Percentiles rank a stretch among this genome's conserved stretches.
These are phyloP conservation scores for Leccinum pellstonianum DNA, from an alignment of 768 basidiomycete species.

Conservation along the genomic window DNA sequence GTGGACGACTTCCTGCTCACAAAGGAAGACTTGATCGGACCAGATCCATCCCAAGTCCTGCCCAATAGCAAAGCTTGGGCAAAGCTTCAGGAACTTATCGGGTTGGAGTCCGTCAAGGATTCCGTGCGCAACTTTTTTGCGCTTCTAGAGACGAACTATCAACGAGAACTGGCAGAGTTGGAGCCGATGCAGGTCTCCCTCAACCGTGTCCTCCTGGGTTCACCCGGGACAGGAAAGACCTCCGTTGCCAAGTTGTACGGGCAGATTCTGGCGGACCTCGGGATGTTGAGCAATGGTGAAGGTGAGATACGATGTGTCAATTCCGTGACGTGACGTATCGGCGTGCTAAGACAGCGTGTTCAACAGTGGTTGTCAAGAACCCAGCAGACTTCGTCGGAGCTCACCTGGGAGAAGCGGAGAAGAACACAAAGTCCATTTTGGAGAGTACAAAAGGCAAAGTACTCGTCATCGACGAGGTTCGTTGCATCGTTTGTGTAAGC, in stretches of 20 bases:
- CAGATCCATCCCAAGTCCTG: slow-evolving; percentile 53
- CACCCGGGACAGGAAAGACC: slow-evolving; percentile 73
- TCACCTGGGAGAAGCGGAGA: slow-evolving; percentile 59
- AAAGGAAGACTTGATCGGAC: slow-evolving; percentile 63
- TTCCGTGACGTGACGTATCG: background rate
- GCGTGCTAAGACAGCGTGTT: background rate
- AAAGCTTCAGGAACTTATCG: slow-evolving; percentile 52
- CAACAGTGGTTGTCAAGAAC: slow-evolving; percentile 61
- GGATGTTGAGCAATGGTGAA: slow-evolving; percentile 70
- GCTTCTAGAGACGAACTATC: slow-evolving; percentile 53
- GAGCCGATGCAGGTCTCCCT: slow-evolving; percentile 53
- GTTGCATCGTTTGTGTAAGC: slow-evolving; percentile 1
- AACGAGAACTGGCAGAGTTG: slow-evolving; percentile 56
- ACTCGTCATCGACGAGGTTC: slow-evolving; percentile 69
- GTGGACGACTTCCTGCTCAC: slow-evolving; percentile 53
- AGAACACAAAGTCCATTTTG: slow-evolving; percentile 63
- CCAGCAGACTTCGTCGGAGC: slow-evolving; percentile 67
- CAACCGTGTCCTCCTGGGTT: slow-evolving; percentile 66
- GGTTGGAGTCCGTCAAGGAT: slow-evolving; percentile 57
- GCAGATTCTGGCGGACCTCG: slow-evolving; percentile 57
- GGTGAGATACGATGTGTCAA: slow-evolving; percentile 37
- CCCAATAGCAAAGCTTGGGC: slow-evolving; percentile 49
- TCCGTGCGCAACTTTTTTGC: slow-evolving; percentile 50
- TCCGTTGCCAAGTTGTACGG: slow-evolving; percentile 71
- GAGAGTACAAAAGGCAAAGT: slow-evolving; percentile 62